Percentiles rank a stretch among this genome's conserved stretches.
Evolutionary conservation across 495 filamentous ascomycete species (phyloP).

Genomic region (Umbilicaria muhlenbergii): DNA sequence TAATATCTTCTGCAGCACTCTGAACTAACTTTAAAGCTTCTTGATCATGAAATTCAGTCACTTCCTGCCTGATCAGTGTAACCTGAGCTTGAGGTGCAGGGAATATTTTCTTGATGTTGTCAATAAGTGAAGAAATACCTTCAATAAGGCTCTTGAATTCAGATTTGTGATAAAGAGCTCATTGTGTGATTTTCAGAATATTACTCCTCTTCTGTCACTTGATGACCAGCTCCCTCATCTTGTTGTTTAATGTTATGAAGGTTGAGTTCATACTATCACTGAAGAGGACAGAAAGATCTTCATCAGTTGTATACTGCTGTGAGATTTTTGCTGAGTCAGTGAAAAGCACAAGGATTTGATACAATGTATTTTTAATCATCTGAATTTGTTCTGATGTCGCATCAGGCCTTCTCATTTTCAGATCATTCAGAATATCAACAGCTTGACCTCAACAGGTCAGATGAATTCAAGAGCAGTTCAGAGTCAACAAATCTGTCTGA

Average conservation of each 20-base stretch:
- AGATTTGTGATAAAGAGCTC: slow-evolving; percentile 16
- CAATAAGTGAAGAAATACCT: slow-evolving; percentile 8
- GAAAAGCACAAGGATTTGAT: slow-evolving; percentile 14
- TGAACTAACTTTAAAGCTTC: slow-evolving; percentile 7
- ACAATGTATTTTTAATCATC: slow-evolving; percentile 9
- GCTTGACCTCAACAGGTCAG: slow-evolving; percentile 15
- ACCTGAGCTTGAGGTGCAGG: slow-evolving; percentile 6
- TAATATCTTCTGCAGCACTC: neutral
- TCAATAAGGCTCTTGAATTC: slow-evolving; percentile 11
- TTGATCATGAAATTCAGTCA: slow-evolving; percentile 4
- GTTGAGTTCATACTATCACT: too few relatives aligned
- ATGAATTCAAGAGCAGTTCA: slow-evolving; percentile 1
- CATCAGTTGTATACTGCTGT: slow-evolving; percentile 8
- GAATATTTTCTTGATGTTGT: slow-evolving; percentile 13
- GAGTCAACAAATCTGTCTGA: slow-evolving; percentile 1
- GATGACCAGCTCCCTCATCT: slow-evolving; percentile 6
- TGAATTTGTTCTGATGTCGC: slow-evolving; percentile 7
- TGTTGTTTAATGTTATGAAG: slow-evolving; percentile 10
- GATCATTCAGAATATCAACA: slow-evolving; percentile 11
- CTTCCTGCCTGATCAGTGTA: slow-evolving; percentile 8
- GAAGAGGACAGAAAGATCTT: slow-evolving; percentile 12
- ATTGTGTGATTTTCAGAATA: slow-evolving; percentile 12
- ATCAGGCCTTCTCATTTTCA: neutral
- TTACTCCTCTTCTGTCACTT: slow-evolving; percentile 10
- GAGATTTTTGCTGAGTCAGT: slow-evolving; percentile 12